Evolutionary conservation across 2,329 filamentous ascomycete species (phyloP).

Genomic region (Orbilia ellipsospora): DNA sequence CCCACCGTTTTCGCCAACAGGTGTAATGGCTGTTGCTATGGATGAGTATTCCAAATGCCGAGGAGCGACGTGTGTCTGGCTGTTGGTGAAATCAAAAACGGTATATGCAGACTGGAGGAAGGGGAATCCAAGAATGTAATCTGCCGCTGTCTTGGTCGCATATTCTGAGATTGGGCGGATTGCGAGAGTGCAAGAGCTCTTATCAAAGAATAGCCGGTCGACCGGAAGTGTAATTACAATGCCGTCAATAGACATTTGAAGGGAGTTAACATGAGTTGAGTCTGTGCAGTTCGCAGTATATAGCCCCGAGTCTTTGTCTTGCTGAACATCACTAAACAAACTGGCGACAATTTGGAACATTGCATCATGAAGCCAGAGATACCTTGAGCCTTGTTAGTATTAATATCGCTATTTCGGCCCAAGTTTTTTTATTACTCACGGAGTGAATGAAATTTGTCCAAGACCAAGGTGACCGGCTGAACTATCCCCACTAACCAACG

Average conservation of each 20-base stretch:
- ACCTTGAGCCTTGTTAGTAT: slow-evolving; percentile 17
- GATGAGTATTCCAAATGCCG: slow-evolving; percentile 16
- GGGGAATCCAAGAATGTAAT: slow-evolving; percentile 48
- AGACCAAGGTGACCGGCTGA: slow-evolving; percentile 24
- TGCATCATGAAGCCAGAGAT: slow-evolving; percentile 42
- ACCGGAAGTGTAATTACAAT: slow-evolving; percentile 38
- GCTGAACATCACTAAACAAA: slow-evolving; percentile 27
- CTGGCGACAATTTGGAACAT: slow-evolving; percentile 42
- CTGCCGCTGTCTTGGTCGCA: slow-evolving; percentile 7
- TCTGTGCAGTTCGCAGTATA: slow-evolving; percentile 26
- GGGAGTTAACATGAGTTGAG: slow-evolving; percentile 13
- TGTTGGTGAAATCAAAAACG: slow-evolving; percentile 42
- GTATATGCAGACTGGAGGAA: slow-evolving; percentile 43
- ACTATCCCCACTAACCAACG: slow-evolving; percentile 17
- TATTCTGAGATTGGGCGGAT: slow-evolving; percentile 40
- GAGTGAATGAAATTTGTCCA: slow-evolving; percentile 26
- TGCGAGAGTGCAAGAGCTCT: slow-evolving; percentile 19
- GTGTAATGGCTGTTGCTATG: slow-evolving; percentile 7
- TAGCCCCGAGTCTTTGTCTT: slow-evolving; percentile 7
- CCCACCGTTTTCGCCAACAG: slow-evolving; percentile 23
- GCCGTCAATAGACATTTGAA: slow-evolving; percentile 42
- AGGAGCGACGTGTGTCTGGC: slow-evolving; percentile 35
- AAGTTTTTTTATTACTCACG: slow-evolving; percentile 25
- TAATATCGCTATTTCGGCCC: not conserved
- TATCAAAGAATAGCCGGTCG: slow-evolving; percentile 6